Evolutionary conservation across 768 basidiomycete species (phyloP), one percentile per base, ranked within the genome.

Genomic region (Mycena pura): DNA sequence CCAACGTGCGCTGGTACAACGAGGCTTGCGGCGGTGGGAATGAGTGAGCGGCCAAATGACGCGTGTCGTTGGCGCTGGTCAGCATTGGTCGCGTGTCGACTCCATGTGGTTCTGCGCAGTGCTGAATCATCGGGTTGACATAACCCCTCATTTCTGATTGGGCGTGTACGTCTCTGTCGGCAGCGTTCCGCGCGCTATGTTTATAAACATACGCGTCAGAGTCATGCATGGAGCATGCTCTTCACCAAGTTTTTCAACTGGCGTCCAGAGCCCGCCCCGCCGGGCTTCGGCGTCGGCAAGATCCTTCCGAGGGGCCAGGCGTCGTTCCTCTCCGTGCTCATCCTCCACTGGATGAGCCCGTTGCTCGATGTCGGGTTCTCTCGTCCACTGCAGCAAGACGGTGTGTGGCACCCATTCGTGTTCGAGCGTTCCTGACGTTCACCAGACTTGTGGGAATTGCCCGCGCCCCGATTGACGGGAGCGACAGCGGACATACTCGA

Each of bases 351-450:
- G 86, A 68, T 88, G 8, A 74, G 73, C 25, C 78, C 85, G 1
- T 80, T 89, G 60, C 75, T 88, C 5, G 73, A 75, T 28, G 85
- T 87, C 14, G 86, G 86, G 2, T 88, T 82, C 66, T 81, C 84
- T 11, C 76, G 86, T 48, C 86, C 86, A 0, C 64, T 87, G 10
- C 76, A 85, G 72, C 78, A 81, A 67, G 85, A 87, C 43, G 87
- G 87, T 84, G 34, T 15, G 75, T 67, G 32, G 28, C 28, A 17
- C 25, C 27, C 15, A 27, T 32, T 8, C 10, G 5, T 17, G 10
- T 27, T 6, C 10, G 6, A 22, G 14, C 6, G 15, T 2, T 32
- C 9, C 19, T 57, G 21, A 52, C n/a, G 27, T 11, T 39, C 24
- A 52, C 34, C 49, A 87, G 86, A 87, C 67, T 70, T 87, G 38